These are phyloP conservation scores for Ophiostoma fasciatum DNA, from an alignment of 2,329 filamentous ascomycete species.

Conservation along the genomic window DNA sequence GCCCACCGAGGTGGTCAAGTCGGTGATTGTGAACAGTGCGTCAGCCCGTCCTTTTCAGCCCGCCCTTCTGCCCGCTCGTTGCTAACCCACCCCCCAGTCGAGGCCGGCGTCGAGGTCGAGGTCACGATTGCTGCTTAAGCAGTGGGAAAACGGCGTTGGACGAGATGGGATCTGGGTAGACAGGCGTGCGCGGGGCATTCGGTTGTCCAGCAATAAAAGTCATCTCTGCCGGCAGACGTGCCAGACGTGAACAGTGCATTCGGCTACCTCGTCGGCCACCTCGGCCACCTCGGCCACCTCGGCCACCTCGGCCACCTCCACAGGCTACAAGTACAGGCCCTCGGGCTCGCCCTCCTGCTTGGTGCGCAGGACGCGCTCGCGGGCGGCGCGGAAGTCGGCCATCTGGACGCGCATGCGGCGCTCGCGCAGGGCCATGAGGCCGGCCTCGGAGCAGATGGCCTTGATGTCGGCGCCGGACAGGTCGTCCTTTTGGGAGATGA, in stretches of 20 bases:
- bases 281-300: too few relatives aligned
- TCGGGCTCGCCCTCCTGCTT: constrained; percentile 98
- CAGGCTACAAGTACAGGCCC: constrained; percentile 81
- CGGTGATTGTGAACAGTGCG: constrained; percentile 76
- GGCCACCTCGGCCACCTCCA: not conserved
- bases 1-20: constrained; percentile 94
- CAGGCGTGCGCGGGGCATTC: too few relatives aligned
- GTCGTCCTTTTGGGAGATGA: constrained; percentile 97
- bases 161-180: too few relatives aligned
- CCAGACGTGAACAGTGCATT: too few relatives aligned
- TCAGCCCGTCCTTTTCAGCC: not conserved
- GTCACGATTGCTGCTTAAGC: constrained; percentile 65
- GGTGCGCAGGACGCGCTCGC: constrained; percentile 91
- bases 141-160: too few relatives aligned
- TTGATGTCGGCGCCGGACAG: constrained; percentile 96
- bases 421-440: constrained; percentile 85
- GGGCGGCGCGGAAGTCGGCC: constrained; percentile 87
- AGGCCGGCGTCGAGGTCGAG: constrained; percentile 86
- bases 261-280: too few relatives aligned
- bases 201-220: too few relatives aligned
- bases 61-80: not conserved
- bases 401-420: constrained; percentile 97
- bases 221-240: too few relatives aligned
- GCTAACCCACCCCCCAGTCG: constrained; percentile 28
- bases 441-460: constrained; percentile 95